Percentiles rank a stretch among this genome's conserved stretches.
These are phyloP conservation scores for Boehmeria nivea DNA, from an alignment of 306 rosid genomes.

Conservation along the genomic window DNA sequence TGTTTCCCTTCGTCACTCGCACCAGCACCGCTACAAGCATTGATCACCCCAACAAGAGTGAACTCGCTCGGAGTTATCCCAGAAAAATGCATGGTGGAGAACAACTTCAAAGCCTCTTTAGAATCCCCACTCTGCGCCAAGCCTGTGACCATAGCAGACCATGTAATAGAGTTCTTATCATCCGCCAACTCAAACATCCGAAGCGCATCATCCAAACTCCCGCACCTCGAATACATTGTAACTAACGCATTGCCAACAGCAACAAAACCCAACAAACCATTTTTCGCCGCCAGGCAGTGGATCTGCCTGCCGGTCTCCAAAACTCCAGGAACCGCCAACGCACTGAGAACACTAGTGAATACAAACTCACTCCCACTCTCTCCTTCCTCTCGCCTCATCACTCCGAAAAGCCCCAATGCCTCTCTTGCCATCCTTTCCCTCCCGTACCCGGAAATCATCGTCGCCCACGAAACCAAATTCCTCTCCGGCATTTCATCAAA, in stretches of 20 bases:
- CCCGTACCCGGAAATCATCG: conserved; percentile 77
- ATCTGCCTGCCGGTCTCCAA: conserved; percentile 51
- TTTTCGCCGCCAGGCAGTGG: conserved; percentile 60
- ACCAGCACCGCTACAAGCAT: conserved; percentile 65
- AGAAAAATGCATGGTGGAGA: conserved; percentile 52
- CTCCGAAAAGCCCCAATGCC: conserved; percentile 43
- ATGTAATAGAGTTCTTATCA: conserved; percentile 67
- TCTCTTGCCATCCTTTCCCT: conserved; percentile 32
- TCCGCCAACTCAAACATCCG: conserved; percentile 46
- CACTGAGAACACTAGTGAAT: conserved; percentile 62
- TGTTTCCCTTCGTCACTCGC: conserved; percentile 65
- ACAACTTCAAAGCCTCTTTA: conserved; percentile 49
- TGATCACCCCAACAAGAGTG: conserved; percentile 70
- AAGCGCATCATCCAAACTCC: conserved; percentile 65
- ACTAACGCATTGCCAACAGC: conserved; percentile 74
- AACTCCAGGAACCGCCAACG: conserved; percentile 28
- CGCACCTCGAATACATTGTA: conserved; percentile 78
- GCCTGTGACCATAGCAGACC: conserved; percentile 87
- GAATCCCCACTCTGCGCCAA: conserved; percentile 74
- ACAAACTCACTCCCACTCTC: conserved; percentile 46
- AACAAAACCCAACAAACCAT: conserved; percentile 48
- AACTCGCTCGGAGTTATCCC: conserved; percentile 55
- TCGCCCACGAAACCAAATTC: conserved; percentile 74
- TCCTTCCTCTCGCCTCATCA: conserved; percentile 34
- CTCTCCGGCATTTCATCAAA: conserved; percentile 62